These are phyloP conservation scores for Neofusicoccum ribis DNA, from an alignment of 2,329 filamentous ascomycete species.

Conservation along the genomic window DNA sequence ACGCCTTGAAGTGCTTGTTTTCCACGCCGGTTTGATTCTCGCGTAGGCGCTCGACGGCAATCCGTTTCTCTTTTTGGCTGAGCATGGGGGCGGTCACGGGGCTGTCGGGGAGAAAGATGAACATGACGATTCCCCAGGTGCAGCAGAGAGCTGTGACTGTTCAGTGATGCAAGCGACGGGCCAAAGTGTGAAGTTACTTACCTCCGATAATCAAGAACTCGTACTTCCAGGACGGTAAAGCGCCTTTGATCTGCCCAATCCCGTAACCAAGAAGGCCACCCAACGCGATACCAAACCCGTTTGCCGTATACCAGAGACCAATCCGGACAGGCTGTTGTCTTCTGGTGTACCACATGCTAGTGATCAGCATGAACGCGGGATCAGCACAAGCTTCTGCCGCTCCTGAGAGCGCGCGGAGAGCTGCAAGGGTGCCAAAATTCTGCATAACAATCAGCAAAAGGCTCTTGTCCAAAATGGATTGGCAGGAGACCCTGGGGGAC, in stretches of 20 bases:
- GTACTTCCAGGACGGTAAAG: slow-evolving; percentile 63
- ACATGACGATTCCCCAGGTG: slow-evolving; percentile 60
- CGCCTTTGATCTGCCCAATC: slow-evolving; percentile 60
- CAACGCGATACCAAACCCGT: slow-evolving; percentile 60
- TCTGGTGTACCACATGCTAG: slow-evolving; percentile 66
- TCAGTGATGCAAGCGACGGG: background rate
- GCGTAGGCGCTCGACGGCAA: slow-evolving; percentile 42
- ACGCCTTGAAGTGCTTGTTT: slow-evolving; percentile 51
- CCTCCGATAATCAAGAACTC: slow-evolving; percentile 64
- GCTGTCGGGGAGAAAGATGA: slow-evolving; percentile 58
- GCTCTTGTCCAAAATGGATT: background rate
- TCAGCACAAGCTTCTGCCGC: slow-evolving; percentile 59
- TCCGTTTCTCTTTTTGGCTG: slow-evolving; percentile 24
- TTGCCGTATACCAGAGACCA: slow-evolving; percentile 59
- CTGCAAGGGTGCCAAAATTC: slow-evolving; percentile 57
- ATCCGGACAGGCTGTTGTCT: slow-evolving; percentile 63
- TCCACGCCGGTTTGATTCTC: slow-evolving; percentile 53
- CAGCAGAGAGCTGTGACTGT: slow-evolving; percentile 51
- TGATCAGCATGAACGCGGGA: slow-evolving; percentile 65
- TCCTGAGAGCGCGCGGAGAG: slow-evolving; percentile 58
- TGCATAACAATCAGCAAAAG: background rate
- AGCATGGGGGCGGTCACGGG: slow-evolving; percentile 30
- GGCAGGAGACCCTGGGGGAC: slow-evolving; percentile 25
- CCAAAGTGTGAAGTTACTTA: background rate
- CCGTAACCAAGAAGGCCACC: slow-evolving; percentile 60